A percentile compares a stretch with the other conserved stretches of the same genome.
phyloP scores from a whole-genome alignment of 495 filamentous ascomycete genomes.

The Astrocystis sublimbata region DNA sequence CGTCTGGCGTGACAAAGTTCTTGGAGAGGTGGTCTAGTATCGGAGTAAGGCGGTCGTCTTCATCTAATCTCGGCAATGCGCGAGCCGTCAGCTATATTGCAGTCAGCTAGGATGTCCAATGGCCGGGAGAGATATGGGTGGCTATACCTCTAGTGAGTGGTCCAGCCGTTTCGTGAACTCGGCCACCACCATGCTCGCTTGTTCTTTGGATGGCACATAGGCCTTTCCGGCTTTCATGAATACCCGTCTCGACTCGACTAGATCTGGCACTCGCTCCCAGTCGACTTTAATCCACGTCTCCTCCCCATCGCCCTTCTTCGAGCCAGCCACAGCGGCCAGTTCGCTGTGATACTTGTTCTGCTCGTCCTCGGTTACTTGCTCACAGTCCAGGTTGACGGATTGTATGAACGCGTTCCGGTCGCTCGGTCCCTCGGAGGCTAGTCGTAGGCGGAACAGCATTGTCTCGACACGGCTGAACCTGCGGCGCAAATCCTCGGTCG shows the following conservation, averaged over 20 bases:
- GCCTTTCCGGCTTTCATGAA: conserved; percentile 80
- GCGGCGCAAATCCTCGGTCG: conserved; percentile 86
- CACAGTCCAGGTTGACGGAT: conserved; percentile 68
- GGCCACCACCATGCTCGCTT: conserved; percentile 81
- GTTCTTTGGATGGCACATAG: conserved; percentile 85
- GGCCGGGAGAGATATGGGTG: background rate
- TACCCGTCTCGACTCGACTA: conserved; percentile 78
- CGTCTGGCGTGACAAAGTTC: conserved; percentile 89
- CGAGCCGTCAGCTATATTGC: conserved; percentile 72
- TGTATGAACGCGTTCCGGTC: conserved; percentile 79
- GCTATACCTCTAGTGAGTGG: conserved; percentile 71
- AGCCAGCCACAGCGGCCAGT: conserved; percentile 35
- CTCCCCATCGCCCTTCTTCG: conserved; percentile 60
- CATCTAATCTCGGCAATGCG: conserved; percentile 87
- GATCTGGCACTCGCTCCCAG: conserved; percentile 88
- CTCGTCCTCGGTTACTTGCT: conserved; percentile 76
- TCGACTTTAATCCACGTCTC: conserved; percentile 90
- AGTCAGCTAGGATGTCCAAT: conserved; percentile 16
- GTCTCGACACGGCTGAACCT: conserved; percentile 86
- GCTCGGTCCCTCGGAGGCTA: conserved; percentile 64
- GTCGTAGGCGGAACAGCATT: conserved; percentile 81
- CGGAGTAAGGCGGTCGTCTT: conserved; percentile 92
- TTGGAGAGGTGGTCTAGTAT: conserved; percentile 91
- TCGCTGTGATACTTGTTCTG: conserved; percentile 51
- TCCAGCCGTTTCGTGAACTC: conserved; percentile 82